A percentile compares a stretch with the other conserved stretches of the same genome.
Conservation (phyloP, 345 rosid species). For the Eucalyptus grandis region DNA sequence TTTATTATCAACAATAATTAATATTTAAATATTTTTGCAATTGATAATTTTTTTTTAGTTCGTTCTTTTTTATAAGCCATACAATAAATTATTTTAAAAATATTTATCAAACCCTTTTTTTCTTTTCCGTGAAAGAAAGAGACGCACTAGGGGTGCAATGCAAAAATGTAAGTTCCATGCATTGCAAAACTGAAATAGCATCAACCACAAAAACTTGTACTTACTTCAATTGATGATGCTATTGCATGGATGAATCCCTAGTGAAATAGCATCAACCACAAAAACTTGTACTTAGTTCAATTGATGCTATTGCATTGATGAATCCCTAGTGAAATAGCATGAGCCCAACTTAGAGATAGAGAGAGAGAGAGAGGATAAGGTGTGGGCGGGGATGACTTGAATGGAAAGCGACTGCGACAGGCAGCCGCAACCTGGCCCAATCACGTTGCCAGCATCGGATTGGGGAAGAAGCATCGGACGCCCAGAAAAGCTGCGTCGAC, state of each 20-base stretch:
- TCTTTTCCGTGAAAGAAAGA: neutral
- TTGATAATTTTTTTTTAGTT: too few species aligned
- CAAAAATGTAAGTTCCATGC: too few species aligned
- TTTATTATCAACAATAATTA: too few species aligned
- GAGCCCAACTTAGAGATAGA: neutral
- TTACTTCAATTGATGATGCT: too few species aligned
- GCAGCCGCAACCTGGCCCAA: neutral
- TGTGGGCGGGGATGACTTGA: neutral
- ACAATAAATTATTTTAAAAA: too few species aligned
- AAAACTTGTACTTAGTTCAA: too few species aligned
- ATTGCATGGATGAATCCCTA: too few species aligned
- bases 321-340: neutral
- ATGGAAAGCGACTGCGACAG: neutral
- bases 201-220: too few species aligned
- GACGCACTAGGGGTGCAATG: neutral
- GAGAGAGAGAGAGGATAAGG: neutral
- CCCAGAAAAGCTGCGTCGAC: neutral
- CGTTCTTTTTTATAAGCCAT: too few species aligned
- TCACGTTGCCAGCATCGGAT: neutral
- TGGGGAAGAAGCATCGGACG: neutral
- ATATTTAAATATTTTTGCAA: fast-evolving
- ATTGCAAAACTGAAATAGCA: too few species aligned
- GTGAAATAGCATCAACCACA: neutral
- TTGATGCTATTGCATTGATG: too few species aligned
- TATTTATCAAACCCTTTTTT: too few species aligned